Evolutionary conservation across 257 asterid genomes (phyloP).

Genomic region (Ballota nigra): DNA sequence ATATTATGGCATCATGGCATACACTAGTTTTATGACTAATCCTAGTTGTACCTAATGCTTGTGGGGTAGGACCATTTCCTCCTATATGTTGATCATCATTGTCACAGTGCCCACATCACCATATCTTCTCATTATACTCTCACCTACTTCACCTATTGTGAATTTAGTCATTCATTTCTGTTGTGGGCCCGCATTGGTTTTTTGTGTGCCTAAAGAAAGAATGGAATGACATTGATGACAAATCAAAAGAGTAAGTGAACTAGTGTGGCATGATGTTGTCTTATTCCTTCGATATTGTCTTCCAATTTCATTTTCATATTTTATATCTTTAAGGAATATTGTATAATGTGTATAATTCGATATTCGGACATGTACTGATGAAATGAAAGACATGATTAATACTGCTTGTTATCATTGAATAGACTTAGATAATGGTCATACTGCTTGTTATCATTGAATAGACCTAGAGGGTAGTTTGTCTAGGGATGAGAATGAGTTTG

Average conservation of each 20-base stretch:
- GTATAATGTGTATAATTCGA: neutral
- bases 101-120: constrained; percentile 14
- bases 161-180: neutral
- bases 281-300: neutral
- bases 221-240: neutral
- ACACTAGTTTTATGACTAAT: neutral
- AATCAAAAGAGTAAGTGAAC: neutral
- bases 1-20: neutral
- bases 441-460: too few relatives aligned
- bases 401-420: too few relatives aligned
- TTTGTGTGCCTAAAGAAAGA: neutral
- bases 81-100: neutral
- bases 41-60: constrained; percentile 6
- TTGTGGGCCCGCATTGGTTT: neutral
- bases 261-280: neutral
- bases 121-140: constrained; percentile 9
- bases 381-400: neutral
- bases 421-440: too few relatives aligned
- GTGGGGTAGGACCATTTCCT: constrained; percentile 5
- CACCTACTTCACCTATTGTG: constrained; percentile 30
- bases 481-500: too few relatives aligned
- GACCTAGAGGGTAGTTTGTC: too few relatives aligned
- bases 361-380: neutral
- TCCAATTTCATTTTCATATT: neutral
- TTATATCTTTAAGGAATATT: neutral